These are phyloP conservation scores for Labyrinthula sp. DNA, from an alignment of 352 stramenopile genomes.

Conservation along the genomic window DNA sequence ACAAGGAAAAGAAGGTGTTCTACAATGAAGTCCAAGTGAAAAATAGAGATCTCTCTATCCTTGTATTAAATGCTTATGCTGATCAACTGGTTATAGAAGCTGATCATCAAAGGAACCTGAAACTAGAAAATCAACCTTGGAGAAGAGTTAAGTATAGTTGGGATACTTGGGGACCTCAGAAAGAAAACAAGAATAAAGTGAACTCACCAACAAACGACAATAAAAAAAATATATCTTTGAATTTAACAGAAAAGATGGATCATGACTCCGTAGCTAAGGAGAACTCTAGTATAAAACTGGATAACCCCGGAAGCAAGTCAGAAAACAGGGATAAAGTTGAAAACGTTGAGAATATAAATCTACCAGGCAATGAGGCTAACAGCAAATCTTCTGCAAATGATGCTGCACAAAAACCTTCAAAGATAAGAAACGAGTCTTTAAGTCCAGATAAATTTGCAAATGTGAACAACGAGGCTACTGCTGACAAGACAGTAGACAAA, in stretches of 20 bases:
- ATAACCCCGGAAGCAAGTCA: no score
- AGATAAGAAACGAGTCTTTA: neutral
- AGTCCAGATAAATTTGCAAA: constrained; percentile 32
- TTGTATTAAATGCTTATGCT: constrained; percentile 89
- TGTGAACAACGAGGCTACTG: constrained; percentile 36
- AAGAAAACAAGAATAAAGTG: constrained; percentile 6
- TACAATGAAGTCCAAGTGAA: constrained; percentile 83
- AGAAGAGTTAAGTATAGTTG: constrained; percentile 28
- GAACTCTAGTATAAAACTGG: no score
- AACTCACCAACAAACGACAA: neutral
- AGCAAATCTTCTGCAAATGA: no score
- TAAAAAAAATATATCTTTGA: no score
- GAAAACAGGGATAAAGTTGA: no score
- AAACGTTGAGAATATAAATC: no score
- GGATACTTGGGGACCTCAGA: constrained; percentile 28
- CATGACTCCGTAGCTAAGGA: no score
- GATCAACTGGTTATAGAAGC: constrained; percentile 54
- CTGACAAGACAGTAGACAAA: constrained; percentile 45
- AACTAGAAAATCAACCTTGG: constrained; percentile 30
- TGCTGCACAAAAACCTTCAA: neutral
- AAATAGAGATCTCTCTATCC: constrained; percentile 92
- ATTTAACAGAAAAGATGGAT: no score
- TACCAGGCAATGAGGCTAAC: no score
- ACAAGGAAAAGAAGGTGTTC: constrained; percentile 59
- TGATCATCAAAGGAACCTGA: constrained; percentile 39